Base-by-base conservation (phyloP, 345 rosid genomes). In the Camelina laxa region DNA sequence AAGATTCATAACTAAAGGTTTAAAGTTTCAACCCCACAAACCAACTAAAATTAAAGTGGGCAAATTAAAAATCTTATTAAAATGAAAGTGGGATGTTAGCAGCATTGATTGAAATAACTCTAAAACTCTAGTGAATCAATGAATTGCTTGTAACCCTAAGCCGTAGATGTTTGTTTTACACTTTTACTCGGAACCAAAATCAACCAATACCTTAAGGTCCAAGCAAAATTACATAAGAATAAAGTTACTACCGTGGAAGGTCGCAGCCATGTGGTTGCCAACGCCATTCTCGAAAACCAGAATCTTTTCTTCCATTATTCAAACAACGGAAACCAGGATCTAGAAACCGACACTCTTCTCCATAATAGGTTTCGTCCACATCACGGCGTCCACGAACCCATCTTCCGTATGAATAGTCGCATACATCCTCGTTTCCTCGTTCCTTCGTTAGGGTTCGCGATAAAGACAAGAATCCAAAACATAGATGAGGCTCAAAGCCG, bases 271-370 rank as follows among this genome's bases (percentile, higher is more conserved):
- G 24, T 0, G 97, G 97, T 73, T 90, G 89, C 97, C 99, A 95
- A 59, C 90, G 83, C 99, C 99, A 95, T 75, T 87, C 80, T 27
- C 58, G 91, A 72, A 84, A 92, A 57, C 82, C 87, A 0, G 67
- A 72, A 42, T 92, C 92, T 53, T 70, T 75, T 69, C 99, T 83
- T 16, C 99, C 99, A 1, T 84, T 85, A 7, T 44, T 41, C 9
- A 64, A 82, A 70, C 97, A 92, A 17, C 84, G 91, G 69, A 95
- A 92, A 6, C 98, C 99, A 0, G 91, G 90, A 75, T 95, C 96
- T 4, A 92, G 91, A 73, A 95, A 95, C 47, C 85, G 88, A 86
- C 96, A 95, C 51, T 74, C 82, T 48, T 95, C 97, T 12, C 69
- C 54, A 50, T 95, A 89, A 54, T 47, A 70, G 31, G 53, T 76